These are phyloP conservation scores for Cryphonectria nitschkei DNA, from an alignment of 2,329 filamentous ascomycete species.

Conservation along the genomic window DNA sequence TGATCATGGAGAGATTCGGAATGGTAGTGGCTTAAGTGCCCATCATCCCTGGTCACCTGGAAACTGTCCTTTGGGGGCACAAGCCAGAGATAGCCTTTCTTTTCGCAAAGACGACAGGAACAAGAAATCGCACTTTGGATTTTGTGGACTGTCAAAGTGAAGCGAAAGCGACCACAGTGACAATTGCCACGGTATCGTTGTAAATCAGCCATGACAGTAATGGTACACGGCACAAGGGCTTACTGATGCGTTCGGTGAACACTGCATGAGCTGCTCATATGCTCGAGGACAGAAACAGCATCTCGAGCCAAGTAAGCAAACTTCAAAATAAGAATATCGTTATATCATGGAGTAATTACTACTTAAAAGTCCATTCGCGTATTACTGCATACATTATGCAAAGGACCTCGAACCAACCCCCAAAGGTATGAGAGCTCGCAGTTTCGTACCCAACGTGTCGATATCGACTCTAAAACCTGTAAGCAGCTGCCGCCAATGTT, in stretches of 20 bases:
- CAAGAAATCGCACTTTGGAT: constrained; percentile 17
- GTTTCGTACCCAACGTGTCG: neutral
- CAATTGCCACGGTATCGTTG: neutral
- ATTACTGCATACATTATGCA: neutral
- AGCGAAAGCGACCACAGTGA: neutral
- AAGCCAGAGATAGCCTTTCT: constrained; percentile 27
- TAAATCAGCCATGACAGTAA: neutral
- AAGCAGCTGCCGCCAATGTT: too few species aligned
- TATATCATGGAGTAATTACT: neutral
- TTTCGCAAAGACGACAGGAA: constrained; percentile 24
- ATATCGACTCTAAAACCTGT: neutral
- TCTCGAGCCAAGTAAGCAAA: neutral
- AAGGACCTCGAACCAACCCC: neutral
- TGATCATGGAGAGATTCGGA: neutral
- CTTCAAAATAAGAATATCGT: neutral
- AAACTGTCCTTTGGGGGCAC: constrained; percentile 10
- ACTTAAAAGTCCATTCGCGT: neutral
- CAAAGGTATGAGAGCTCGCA: neutral
- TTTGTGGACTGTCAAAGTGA: neutral
- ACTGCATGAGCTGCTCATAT: neutral
- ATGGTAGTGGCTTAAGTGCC: neutral
- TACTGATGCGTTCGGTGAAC: neutral
- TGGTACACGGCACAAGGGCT: neutral
- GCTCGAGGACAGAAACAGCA: neutral
- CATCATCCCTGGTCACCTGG: constrained; percentile 12